These are phyloP conservation scores for Akanthomyces uredinophilus DNA, from an alignment of 2,329 filamentous ascomycete species.

Conservation along the genomic window DNA sequence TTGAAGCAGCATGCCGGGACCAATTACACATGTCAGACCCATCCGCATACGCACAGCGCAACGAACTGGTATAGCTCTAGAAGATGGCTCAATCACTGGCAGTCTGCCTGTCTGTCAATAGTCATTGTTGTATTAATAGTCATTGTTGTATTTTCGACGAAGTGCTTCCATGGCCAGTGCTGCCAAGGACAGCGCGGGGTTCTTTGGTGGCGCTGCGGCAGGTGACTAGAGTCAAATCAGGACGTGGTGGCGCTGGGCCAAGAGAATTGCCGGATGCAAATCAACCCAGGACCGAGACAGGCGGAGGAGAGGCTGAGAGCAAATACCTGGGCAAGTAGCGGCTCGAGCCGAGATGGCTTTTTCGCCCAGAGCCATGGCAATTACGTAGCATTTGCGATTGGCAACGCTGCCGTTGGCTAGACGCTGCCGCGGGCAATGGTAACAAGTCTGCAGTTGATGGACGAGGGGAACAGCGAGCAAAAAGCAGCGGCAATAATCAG, in stretches of 20 bases:
- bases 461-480: background rate
- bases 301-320: background rate
- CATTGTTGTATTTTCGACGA: too few relatives aligned
- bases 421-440: background rate
- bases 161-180: background rate
- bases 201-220: background rate
- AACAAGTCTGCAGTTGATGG: background rate
- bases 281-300: background rate
- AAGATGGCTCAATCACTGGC: too few relatives aligned
- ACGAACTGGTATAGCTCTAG: too few relatives aligned
- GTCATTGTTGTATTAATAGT: too few relatives aligned
- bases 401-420: background rate
- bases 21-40: too few relatives aligned
- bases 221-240: background rate
- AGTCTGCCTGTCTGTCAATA: too few relatives aligned
- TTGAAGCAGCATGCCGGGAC: too few relatives aligned
- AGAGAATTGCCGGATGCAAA: background rate
- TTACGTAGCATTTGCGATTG: background rate
- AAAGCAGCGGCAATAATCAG: background rate
- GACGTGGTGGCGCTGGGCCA: background rate
- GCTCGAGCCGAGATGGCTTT: background rate
- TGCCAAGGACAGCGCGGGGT: background rate
- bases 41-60: too few relatives aligned
- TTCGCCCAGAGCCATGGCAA: constrained; percentile 4
- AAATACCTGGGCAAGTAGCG: background rate